Conservation (phyloP, 768 basidiomycete species). For the Hypholoma fasciculare region DNA sequence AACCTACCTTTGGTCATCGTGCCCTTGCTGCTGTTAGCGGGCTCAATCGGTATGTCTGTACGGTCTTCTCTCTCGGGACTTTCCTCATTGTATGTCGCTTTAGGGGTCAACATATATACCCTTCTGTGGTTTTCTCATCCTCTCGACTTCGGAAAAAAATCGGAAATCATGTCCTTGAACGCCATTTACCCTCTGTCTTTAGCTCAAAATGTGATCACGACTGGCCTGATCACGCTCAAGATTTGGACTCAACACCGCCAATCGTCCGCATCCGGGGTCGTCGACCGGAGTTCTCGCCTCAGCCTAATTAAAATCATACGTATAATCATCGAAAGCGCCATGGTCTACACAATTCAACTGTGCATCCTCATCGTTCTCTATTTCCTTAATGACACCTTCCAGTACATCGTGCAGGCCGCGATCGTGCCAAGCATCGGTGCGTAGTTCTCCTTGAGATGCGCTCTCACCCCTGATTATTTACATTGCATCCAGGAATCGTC, state of each 20-base stretch:
- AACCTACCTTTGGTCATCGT: constrained; percentile 19
- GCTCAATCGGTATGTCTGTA: constrained; percentile 17
- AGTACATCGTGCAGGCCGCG: constrained; percentile 19
- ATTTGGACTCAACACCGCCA: constrained; percentile 25
- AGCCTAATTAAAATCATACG: constrained; percentile 15
- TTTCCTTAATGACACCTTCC: constrained; percentile 12
- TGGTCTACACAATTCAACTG: constrained; percentile 23
- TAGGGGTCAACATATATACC: constrained; percentile 19
- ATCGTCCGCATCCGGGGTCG: constrained; percentile 19
- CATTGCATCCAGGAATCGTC: constrained; percentile 13
- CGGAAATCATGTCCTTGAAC: constrained; percentile 14
- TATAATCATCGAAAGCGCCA: constrained; percentile 25
- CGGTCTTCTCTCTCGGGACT: neutral
- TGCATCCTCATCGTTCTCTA: constrained; percentile 22
- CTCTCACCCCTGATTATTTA: neutral
- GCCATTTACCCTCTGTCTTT: constrained; percentile 26
- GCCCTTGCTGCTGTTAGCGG: constrained; percentile 21
- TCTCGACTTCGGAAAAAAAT: neutral
- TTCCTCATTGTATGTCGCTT: neutral
- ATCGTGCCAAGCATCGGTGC: constrained; percentile 24
- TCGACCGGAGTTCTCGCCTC: constrained; percentile 9
- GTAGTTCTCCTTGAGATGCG: neutral
- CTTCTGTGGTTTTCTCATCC: constrained; percentile 27
- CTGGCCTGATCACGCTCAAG: constrained; percentile 26
- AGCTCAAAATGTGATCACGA: constrained; percentile 28